Conservation (phyloP, 2,329 filamentous ascomycete genomes). For the Fusarium sp. region DNA sequence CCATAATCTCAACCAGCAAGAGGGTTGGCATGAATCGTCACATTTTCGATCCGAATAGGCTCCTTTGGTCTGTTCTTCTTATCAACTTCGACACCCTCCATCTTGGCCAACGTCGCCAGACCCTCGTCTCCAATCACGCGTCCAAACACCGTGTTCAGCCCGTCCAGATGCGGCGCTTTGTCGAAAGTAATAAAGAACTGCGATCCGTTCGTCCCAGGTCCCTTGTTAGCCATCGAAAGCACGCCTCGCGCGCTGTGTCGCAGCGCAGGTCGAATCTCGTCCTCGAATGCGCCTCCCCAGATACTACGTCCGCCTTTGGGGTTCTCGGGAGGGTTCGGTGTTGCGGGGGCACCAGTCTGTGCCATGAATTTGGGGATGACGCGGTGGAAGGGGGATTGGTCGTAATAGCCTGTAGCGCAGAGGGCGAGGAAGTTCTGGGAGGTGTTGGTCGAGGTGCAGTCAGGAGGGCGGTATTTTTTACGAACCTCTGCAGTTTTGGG, state of each 20-base stretch:
- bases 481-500: slow-evolving; percentile 88
- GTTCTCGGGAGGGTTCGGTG: slow-evolving; percentile 63
- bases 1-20: slow-evolving; percentile 66
- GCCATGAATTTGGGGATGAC: slow-evolving; percentile 85
- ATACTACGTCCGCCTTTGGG: slow-evolving; percentile 79
- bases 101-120: slow-evolving; percentile 73
- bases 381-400: slow-evolving; percentile 81
- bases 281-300: slow-evolving; percentile 79
- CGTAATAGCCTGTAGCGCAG: slow-evolving; percentile 83
- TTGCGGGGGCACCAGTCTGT: slow-evolving; percentile 76
- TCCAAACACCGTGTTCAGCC: slow-evolving; percentile 86
- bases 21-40: slow-evolving; percentile 85
- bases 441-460: slow-evolving; percentile 20
- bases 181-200: slow-evolving; percentile 88
- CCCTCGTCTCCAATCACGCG: slow-evolving; percentile 75
- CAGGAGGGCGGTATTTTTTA: slow-evolving; percentile 4
- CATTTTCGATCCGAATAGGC: slow-evolving; percentile 72
- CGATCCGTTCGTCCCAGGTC: slow-evolving; percentile 77
- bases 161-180: slow-evolving; percentile 83
- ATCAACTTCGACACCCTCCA: slow-evolving; percentile 80
- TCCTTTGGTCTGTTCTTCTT: slow-evolving; percentile 81
- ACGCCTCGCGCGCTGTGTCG: slow-evolving; percentile 76
- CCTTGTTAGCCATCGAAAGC: slow-evolving; percentile 84
- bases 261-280: slow-evolving; percentile 80
- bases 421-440: slow-evolving; percentile 86